Base-by-base conservation (phyloP, 768 basidiomycete genomes). In the Russula sp. region DNA sequence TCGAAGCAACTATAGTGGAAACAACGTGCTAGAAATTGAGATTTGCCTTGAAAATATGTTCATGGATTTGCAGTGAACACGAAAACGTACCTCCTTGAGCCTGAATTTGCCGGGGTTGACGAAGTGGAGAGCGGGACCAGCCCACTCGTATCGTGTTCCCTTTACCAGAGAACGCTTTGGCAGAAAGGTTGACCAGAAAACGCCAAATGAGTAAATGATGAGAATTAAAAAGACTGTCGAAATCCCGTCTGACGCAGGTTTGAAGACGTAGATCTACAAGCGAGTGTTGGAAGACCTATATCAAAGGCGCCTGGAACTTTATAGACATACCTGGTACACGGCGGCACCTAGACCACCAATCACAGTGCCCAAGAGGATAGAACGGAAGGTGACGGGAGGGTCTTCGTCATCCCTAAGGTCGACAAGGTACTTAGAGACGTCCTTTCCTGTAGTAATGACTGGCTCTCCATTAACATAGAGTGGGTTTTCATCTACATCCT, bases 261-360 rank as follows among this genome's bases (percentile, higher is more conserved):
- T 85, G 71, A 83, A 84, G 5, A 76, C 56, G 67, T 83, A 84
- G 38, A 85, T 82, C 83, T 84, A 18, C 51, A 56, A 53, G 34
- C 39, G 11, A 35, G 2, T 3, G 20, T 66, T 25, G 56, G 48
- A 25, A 41, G 29, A 22, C 42, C 14, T 5, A 11, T 14, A 32
- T 35, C 1, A 18, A 32, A 18, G 48, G 22, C 55, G 47, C 55
- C 35, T 25, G 34, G 41, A 20, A 35, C n/a, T 11, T 18, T 1
- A 29, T 32, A 22, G 7, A 61, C 73, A 14, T 58, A 82, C 82
- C 78, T 85, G 81, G 58, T 73, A 74, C 45, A 86, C 71, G 7
- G 81, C 78, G n/a, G 84, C 82, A 8, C 82, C 82, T 29, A 85
- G 73, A 11, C 79, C 83, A 22, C 83, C 82, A 65, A 83, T 75